Evolutionary conservation across 2,329 filamentous ascomycete species (phyloP), one percentile per base, ranked within the genome.

Genomic region (Dactylella cylindrospora): DNA sequence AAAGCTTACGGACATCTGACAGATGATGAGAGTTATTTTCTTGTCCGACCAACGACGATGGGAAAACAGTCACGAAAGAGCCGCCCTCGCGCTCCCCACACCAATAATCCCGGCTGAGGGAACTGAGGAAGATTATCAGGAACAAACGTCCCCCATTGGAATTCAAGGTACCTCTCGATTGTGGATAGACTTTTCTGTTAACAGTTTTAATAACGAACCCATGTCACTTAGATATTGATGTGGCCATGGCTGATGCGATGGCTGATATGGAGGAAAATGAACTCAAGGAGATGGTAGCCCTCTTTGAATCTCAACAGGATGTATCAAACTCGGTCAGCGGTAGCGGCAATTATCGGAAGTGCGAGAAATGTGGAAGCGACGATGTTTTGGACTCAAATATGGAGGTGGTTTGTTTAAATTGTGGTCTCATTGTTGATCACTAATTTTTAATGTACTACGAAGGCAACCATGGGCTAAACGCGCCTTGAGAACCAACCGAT

Each of bases 21-120:
- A 71, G 69, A 72, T 75, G 55, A 70, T 74, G 70, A 67, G 73
- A 44, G 67, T 70, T 38, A 70, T 75, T 38, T 75, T 72, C 68
- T 65, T 74, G 31, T 70, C 70, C 6, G 73, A 75, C 46, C 70
- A 73, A 66, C 71, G 69, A 36, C 57, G 72, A 31, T 67, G 70
- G 65, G 67, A 70, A 45, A 71, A 71, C 35, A 67, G 57, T 45
- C 67, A 68, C 36, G 67, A 69, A 39, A 67, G 67, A 39, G 69
- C 71, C 32, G 70, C 70, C 1, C 19, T 47, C 7, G 36, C 43
- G 7, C 29, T 40, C 10, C 54, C 57, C 3, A 44, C 57, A 5
- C 54, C 49, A 44, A 25, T 39, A 28, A 7, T 13, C 6, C 31
- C 46, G 3, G 17, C 25, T 2, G 31, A 43, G 13, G 45, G 31